Conservation (phyloP, 2,329 filamentous ascomycete species). For the Epichloe uncinata region DNA sequence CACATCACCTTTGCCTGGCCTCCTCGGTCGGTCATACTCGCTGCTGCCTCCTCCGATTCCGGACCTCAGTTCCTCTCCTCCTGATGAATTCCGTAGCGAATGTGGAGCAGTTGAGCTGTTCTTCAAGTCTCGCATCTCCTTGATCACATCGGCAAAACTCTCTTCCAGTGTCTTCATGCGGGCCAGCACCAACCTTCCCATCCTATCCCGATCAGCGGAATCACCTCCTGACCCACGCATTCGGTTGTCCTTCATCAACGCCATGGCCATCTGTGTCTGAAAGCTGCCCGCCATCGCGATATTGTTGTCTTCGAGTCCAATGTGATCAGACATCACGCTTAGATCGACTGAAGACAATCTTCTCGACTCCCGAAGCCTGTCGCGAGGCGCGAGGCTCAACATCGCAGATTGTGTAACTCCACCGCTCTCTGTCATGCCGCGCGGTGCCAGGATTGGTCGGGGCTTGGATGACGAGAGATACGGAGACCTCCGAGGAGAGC, state of each 20-base stretch:
- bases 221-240: slow-evolving; percentile 32
- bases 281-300: slow-evolving; percentile 61
- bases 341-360: slow-evolving; percentile 54
- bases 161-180: slow-evolving; percentile 90
- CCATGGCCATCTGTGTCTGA: slow-evolving; percentile 67
- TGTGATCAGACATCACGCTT: slow-evolving; percentile 59
- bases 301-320: slow-evolving; percentile 45
- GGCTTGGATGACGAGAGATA: slow-evolving; percentile 36
- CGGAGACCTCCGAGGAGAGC: slow-evolving; percentile 32
- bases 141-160: slow-evolving; percentile 75
- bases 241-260: slow-evolving; percentile 44
- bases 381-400: slow-evolving; percentile 34
- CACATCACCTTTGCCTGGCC: slow-evolving; percentile 14
- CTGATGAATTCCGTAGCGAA: slow-evolving; percentile 38
- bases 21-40: slow-evolving; percentile 18
- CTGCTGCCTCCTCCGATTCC: slow-evolving; percentile 24
- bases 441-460: slow-evolving; percentile 40
- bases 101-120: slow-evolving; percentile 31
- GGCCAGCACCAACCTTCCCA: slow-evolving; percentile 70
- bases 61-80: slow-evolving; percentile 25
- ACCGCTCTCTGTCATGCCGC: slow-evolving; percentile 21
- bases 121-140: slow-evolving; percentile 58
- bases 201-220: slow-evolving; percentile 44
- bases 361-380: slow-evolving; percentile 24
- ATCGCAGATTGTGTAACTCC: slow-evolving; percentile 32